Evolutionary conservation across 495 filamentous ascomycete genomes (phyloP).

Genomic region (Apodospora peruviana): DNA sequence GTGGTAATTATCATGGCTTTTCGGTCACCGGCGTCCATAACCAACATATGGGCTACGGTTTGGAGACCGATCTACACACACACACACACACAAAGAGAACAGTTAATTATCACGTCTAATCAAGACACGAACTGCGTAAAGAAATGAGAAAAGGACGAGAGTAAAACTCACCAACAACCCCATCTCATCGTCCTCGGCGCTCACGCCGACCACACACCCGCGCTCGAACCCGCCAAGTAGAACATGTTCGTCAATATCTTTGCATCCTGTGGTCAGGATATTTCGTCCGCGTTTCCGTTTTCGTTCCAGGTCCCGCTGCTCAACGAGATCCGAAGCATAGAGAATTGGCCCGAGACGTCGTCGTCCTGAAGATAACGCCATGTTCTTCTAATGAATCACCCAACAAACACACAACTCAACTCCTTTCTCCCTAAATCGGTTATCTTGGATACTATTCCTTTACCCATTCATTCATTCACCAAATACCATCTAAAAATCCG

Average conservation of each 20-base stretch:
- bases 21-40: constrained; percentile 4
- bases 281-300: constrained; percentile 9
- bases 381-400: too few species aligned
- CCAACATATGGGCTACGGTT: constrained; percentile 23
- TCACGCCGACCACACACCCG: constrained; percentile 46
- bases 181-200: constrained; percentile 34
- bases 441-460: too few species aligned
- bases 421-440: too few species aligned
- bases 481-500: too few species aligned
- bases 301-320: constrained; percentile 12
- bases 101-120: neutral
- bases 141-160: neutral
- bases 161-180: constrained; percentile 31
- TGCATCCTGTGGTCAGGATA: constrained; percentile 32
- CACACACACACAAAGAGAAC: too few species aligned
- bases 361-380: too few species aligned
- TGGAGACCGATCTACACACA: constrained; percentile 34
- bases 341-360: too few species aligned
- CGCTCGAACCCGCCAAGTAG: constrained; percentile 40
- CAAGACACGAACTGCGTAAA: neutral
- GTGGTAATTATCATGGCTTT: constrained; percentile 33
- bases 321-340: constrained; percentile 22
- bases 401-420: too few species aligned
- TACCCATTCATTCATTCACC: too few species aligned
- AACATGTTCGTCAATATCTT: constrained; percentile 39